phyloP scores from a whole-genome alignment of 179 eudicot species.

The Beta macrorhiza region DNA sequence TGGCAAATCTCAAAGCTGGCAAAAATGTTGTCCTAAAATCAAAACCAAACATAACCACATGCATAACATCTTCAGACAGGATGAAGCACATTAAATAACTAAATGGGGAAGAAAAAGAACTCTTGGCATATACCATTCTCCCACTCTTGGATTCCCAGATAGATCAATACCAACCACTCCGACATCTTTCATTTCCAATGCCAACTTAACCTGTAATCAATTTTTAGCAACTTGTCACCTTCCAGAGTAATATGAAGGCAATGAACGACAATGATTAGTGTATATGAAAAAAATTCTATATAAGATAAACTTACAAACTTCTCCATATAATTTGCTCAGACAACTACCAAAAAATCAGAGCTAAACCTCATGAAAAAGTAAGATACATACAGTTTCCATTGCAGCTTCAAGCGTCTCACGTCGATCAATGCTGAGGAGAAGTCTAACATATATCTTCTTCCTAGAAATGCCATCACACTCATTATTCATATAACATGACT shows the following conservation, averaged over 20 bases:
- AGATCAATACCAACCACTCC: conserved; percentile 95
- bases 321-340: not conserved
- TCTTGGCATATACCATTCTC: conserved; percentile 66
- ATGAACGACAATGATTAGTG: not conserved
- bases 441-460: conserved; percentile 73
- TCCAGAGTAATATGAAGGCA: conserved; percentile 2
- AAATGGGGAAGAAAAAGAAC: too few species aligned
- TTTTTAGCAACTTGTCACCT: conserved; percentile 15
- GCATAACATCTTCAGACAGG: conserved; percentile 15
- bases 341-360: not conserved
- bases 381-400: conserved; percentile 80
- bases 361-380: not conserved
- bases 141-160: conserved; percentile 84
- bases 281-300: not conserved
- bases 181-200: conserved; percentile 62
- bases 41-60: conserved; percentile 1
- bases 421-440: conserved; percentile 92
- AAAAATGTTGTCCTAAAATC: conserved; percentile 67
- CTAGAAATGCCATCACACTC: conserved; percentile 31
- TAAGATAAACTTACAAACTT: not conserved
- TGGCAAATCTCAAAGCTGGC: conserved; percentile 80
- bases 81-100: conserved; percentile 4
- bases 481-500: conserved; percentile 24
- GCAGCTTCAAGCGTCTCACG: conserved; percentile 83
- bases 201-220: conserved; percentile 66